Percentiles rank a stretch among this genome's conserved stretches.
Conservation (phyloP, 805 yeast species). For the Candida multigemmis region DNA sequence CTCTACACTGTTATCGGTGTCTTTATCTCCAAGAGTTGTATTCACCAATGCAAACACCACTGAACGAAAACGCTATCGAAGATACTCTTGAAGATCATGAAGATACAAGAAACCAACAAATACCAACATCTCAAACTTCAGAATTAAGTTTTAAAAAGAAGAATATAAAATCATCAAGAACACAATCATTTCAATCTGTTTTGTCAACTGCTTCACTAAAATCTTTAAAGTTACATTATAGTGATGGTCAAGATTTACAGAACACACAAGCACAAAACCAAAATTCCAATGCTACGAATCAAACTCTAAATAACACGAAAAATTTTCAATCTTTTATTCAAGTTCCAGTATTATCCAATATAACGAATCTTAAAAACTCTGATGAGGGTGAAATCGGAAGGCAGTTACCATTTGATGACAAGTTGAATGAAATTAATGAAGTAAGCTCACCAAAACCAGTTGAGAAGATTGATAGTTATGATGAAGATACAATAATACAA, state of each 20-base stretch:
- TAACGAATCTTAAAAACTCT: constrained; percentile 18
- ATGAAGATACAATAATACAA: constrained; percentile 28
- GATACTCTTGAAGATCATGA: constrained; percentile 1
- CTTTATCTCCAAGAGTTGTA: no score
- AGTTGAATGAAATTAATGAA: constrained; percentile 1
- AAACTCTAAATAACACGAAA: constrained; percentile 17
- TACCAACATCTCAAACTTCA: no score
- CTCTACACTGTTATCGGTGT: no score
- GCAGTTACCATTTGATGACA: constrained; percentile 28
- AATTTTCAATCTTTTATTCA: constrained; percentile 37
- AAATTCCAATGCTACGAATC: constrained; percentile 8
- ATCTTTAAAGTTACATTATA: constrained; percentile 21
- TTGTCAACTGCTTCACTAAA: constrained; percentile 34
- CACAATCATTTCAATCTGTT: constrained; percentile 36
- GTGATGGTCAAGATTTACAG: constrained; percentile 4
- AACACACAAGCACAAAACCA: constrained; percentile 4
- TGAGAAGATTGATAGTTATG: constrained; percentile 16
- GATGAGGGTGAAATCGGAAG: constrained; percentile 33
- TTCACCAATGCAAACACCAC: no score
- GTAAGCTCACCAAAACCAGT: constrained; percentile 1
- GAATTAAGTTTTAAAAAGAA: constrained; percentile 28
- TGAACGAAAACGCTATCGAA: no score
- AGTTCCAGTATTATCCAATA: constrained; percentile 34
- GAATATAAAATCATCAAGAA: constrained; percentile 24
- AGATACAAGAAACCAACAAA: no score